phyloP scores from a whole-genome alignment of 1,284 basidiomycete genomes.

The Phlebopus sp. region DNA sequence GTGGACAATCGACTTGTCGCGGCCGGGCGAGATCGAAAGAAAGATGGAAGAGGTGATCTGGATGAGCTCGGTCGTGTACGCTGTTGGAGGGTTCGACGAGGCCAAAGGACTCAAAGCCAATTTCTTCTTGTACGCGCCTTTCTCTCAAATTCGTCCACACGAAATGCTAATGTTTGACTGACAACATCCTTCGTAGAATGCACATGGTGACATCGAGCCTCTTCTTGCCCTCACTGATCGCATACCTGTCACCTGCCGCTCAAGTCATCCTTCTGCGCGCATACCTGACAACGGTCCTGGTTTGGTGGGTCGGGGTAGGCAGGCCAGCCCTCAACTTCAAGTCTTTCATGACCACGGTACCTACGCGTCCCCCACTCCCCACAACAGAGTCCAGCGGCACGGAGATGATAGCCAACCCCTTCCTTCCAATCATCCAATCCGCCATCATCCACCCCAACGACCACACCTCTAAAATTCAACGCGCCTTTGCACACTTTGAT shows the following conservation, averaged over 20 bases:
- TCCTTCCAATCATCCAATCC: conserved; percentile 16
- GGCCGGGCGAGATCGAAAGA: conserved; percentile 28
- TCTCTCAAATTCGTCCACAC: no score
- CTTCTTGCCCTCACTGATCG: conserved; percentile 33
- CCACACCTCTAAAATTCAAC: conserved; percentile 52
- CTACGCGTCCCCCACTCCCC: conserved; percentile 1
- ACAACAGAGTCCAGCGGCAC: no score
- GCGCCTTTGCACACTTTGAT: conserved; percentile 49
- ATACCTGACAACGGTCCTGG: conserved; percentile 38
- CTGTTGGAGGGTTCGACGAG: conserved; percentile 38
- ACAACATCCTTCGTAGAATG: conserved; percentile 15
- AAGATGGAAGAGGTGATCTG: conserved; percentile 45
- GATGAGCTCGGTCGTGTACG: conserved; percentile 39
- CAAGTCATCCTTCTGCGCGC: conserved; percentile 37
- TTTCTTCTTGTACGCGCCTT: conserved; percentile 38
- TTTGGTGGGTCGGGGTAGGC: conserved; percentile 40
- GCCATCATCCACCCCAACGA: conserved; percentile 40
- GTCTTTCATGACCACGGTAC: conserved; percentile 31
- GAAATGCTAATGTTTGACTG: no score
- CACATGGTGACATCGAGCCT: not conserved
- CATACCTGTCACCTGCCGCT: conserved; percentile 33
- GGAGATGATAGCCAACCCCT: conserved; percentile 10
- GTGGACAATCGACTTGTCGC: conserved; percentile 6
- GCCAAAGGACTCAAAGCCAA: conserved; percentile 38
- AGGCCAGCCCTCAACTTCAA: conserved; percentile 35